phyloP scores from a whole-genome alignment of 257 asterid genomes.

The Cinchona pubescens region DNA sequence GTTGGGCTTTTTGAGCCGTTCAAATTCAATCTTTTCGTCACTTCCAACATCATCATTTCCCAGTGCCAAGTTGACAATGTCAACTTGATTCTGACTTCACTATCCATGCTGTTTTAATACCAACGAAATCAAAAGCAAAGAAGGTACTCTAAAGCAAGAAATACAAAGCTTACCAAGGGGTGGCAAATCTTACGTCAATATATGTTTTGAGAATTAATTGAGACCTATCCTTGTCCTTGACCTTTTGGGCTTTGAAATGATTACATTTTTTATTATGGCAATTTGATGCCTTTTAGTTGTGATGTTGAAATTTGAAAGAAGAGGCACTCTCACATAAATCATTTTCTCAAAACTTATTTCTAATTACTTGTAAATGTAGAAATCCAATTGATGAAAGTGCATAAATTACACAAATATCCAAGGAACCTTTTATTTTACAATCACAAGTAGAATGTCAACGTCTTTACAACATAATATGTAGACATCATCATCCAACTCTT shows the following conservation, averaged over 20 bases:
- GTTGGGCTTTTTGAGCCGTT: conserved; percentile 17
- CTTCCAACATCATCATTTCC: conserved; percentile 13
- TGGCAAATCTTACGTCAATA: neutral
- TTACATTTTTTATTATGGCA: too few relatives aligned
- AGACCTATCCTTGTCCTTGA: conserved; percentile 2
- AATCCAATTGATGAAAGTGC: neutral
- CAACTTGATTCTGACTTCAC: conserved; percentile 17
- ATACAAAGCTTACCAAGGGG: neutral
- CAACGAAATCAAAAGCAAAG: too few relatives aligned
- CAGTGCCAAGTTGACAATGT: conserved; percentile 25
- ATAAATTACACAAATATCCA: too few relatives aligned
- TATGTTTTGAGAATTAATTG: too few relatives aligned
- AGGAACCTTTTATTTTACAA: too few relatives aligned
- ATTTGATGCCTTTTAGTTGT: neutral
- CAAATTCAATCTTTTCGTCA: conserved; percentile 16
- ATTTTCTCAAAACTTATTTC: conserved; percentile 1
- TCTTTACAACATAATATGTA: neutral
- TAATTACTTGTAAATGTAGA: neutral
- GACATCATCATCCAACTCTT: neutral
- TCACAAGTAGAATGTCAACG: neutral
- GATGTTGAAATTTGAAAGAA: neutral
- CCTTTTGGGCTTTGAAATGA: neutral
- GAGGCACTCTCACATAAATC: neutral
- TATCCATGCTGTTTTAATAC: conserved; percentile 6
- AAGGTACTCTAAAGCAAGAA: too few relatives aligned